Evolutionary conservation across 805 yeast species (phyloP).

Genomic region (Scheffersomyces lignosus): DNA sequence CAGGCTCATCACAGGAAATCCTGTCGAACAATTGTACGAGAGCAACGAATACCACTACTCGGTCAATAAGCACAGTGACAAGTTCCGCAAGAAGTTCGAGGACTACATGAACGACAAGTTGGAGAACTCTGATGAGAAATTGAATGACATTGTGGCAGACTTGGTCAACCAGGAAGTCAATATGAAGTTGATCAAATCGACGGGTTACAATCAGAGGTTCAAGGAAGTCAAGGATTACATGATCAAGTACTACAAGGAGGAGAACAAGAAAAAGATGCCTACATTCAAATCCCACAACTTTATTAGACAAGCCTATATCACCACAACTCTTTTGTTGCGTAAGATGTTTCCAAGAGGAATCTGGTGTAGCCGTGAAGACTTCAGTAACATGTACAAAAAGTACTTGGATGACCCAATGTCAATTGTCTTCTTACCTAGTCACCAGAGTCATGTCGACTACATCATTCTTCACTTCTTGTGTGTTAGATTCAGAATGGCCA

Average conservation of each 20-base stretch:
- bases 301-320: conserved; percentile 36
- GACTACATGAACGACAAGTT: conserved; percentile 34
- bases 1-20: conserved; percentile 26
- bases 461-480: conserved; percentile 55
- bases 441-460: conserved; percentile 62
- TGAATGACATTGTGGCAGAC: conserved; percentile 35
- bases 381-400: conserved; percentile 26
- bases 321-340: conserved; percentile 31
- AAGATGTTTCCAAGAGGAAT: conserved; percentile 45
- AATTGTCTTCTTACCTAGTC: conserved; percentile 56
- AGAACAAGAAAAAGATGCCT: conserved; percentile 41
- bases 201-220: conserved; percentile 32
- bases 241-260: conserved; percentile 34
- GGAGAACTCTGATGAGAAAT: conserved; percentile 29
- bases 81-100: conserved; percentile 27
- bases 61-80: conserved; percentile 29
- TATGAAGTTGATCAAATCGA: conserved; percentile 35
- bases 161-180: conserved; percentile 38
- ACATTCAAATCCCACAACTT: conserved; percentile 24
- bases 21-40: conserved; percentile 30
- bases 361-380: conserved; percentile 35
- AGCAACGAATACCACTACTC: conserved; percentile 35
- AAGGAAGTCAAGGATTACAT: conserved; percentile 38
- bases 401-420: conserved; percentile 44
- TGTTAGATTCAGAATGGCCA: conserved; percentile 52